A percentile compares a stretch with the other conserved stretches of the same genome.
phyloP scores from a whole-genome alignment of 352 stramenopile genomes.

The Phytopythium ostracodes region DNA sequence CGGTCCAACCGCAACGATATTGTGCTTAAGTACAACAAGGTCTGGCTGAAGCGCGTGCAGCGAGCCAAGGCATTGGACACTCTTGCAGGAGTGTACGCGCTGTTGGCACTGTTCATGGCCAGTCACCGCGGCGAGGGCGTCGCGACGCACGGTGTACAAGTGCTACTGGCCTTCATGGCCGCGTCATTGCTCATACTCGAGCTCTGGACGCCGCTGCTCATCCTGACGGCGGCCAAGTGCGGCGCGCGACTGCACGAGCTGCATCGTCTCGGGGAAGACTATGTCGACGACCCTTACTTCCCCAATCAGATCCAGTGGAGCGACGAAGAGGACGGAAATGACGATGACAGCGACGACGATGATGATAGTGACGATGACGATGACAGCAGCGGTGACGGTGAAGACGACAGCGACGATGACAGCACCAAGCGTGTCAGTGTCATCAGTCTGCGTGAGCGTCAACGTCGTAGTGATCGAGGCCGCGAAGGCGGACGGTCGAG shows the following conservation, averaged over 20 bases:
- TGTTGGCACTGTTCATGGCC: conserved; percentile 68
- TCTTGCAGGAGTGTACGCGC: conserved; percentile 49
- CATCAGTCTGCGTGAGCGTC: conserved; percentile 6
- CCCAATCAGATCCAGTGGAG: conserved; percentile 65
- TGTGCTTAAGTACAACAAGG: conserved; percentile 62
- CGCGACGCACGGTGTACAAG: conserved; percentile 29
- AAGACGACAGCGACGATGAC: conserved; percentile 10
- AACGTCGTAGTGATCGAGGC: conserved; percentile 9
- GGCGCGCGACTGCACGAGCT: conserved; percentile 43
- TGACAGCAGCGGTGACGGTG: conserved; percentile 16
- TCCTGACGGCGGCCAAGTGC: conserved; percentile 63
- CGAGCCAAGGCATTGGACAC: conserved; percentile 57
- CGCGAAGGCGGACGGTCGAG: not conserved
- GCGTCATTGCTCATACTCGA: conserved; percentile 53
- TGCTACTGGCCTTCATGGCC: conserved; percentile 38
- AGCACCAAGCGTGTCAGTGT: not conserved
- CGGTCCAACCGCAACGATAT: conserved; percentile 33
- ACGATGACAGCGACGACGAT: conserved; percentile 16
- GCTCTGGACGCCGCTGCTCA: conserved; percentile 58
- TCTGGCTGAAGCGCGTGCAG: conserved; percentile 56
- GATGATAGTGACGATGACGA: conserved; percentile 17
- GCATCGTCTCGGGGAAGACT: conserved; percentile 46
- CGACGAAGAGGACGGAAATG: conserved; percentile 27
- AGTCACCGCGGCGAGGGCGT: conserved; percentile 59
- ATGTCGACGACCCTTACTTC: conserved; percentile 56